Evolutionary conservation across 2,329 filamentous ascomycete genomes (phyloP).

Genomic region (Microsporum ferrugineum): DNA sequence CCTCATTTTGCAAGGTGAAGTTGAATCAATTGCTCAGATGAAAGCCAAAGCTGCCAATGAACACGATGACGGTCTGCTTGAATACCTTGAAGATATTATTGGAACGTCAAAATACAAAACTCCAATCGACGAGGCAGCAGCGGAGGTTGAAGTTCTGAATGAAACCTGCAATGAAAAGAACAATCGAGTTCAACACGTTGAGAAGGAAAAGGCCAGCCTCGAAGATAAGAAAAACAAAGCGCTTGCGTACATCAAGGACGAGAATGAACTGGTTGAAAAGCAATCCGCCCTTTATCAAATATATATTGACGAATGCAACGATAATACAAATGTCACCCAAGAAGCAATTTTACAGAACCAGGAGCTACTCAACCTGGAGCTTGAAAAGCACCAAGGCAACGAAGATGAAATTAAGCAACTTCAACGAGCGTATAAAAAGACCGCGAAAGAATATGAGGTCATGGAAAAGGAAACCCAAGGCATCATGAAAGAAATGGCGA

Average conservation of each 20-base stretch:
- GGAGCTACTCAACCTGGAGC: constrained; percentile 68
- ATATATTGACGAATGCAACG: constrained; percentile 74
- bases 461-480: constrained; percentile 72
- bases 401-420: constrained; percentile 84
- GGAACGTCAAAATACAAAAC: constrained; percentile 97
- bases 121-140: constrained; percentile 85
- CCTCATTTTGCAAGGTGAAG: constrained; percentile 90
- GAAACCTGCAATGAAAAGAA: constrained; percentile 94
- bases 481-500: constrained; percentile 74
- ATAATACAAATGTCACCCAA: constrained; percentile 78
- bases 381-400: constrained; percentile 82
- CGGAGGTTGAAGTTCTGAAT: constrained; percentile 83
- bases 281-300: constrained; percentile 89
- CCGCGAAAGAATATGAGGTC: constrained; percentile 69
- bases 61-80: constrained; percentile 88
- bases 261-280: constrained; percentile 84
- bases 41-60: constrained; percentile 91
- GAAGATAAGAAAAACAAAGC: constrained; percentile 97
- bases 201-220: constrained; percentile 86
- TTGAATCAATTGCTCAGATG: constrained; percentile 98
- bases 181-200: constrained; percentile 87
- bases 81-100: constrained; percentile 97
- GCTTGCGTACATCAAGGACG: constrained; percentile 73
- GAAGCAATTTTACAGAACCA: constrained; percentile 90
- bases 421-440: constrained; percentile 70